phyloP scores from a whole-genome alignment of 495 filamentous ascomycete species.

The Penicillium mononematosum region DNA sequence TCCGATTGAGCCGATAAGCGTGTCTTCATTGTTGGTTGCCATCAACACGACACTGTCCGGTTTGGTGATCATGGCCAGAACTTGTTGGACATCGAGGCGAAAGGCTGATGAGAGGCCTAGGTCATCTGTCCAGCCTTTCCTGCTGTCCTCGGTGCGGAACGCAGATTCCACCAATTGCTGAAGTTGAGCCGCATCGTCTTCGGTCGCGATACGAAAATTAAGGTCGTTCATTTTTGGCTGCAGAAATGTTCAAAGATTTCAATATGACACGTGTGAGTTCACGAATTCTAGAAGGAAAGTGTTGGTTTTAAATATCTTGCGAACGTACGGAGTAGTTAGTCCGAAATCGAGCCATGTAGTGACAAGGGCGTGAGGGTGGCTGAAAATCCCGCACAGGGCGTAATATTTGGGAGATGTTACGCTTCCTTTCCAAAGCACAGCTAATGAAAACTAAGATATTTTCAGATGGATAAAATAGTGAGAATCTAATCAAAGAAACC shows the following conservation, averaged over 20 bases:
- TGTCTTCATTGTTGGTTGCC: constrained; percentile 21
- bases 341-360: background rate
- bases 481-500: background rate
- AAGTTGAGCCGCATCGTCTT: constrained; percentile 28
- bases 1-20: constrained; percentile 37
- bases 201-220: constrained; percentile 31
- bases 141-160: constrained; percentile 40
- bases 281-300: background rate
- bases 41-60: constrained; percentile 38
- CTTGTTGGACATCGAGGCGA: constrained; percentile 25
- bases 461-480: background rate
- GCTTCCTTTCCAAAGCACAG: background rate
- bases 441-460: background rate
- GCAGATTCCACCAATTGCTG: constrained; percentile 40
- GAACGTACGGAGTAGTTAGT: background rate
- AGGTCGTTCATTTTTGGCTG: constrained; percentile 15
- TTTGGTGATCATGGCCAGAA: constrained; percentile 41
- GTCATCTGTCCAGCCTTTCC: constrained; percentile 41
- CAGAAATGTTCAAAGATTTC: background rate
- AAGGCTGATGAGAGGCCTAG: constrained; percentile 34
- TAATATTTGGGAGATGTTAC: background rate
- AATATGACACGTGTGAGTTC: background rate
- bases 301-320: background rate
- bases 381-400: background rate
- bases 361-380: background rate